Evolutionary conservation across 2,329 filamentous ascomycete genomes (phyloP).

Genomic region (Claviceps spartinae): DNA sequence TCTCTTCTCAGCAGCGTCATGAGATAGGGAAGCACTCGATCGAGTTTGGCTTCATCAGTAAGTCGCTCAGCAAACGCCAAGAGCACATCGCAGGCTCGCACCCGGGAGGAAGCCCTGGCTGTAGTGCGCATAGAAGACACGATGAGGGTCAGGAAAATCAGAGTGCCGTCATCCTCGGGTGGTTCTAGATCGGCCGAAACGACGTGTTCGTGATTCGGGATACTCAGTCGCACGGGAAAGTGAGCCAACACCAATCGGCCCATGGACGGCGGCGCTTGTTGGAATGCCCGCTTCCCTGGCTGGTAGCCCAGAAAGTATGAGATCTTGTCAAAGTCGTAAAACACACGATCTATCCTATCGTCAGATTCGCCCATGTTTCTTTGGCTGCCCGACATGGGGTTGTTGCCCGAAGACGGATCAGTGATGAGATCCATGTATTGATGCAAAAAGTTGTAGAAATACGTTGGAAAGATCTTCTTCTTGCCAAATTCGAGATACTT

Average conservation of each 20-base stretch:
- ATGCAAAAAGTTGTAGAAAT: slow-evolving; percentile 95
- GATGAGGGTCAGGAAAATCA: slow-evolving; percentile 82
- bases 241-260: slow-evolving; percentile 42
- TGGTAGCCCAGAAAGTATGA: slow-evolving; percentile 80
- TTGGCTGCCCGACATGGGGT: slow-evolving; percentile 48
- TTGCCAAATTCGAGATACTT: slow-evolving; percentile 91
- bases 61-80: slow-evolving; percentile 82
- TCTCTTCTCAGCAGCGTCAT: slow-evolving; percentile 66
- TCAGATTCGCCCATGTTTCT: slow-evolving; percentile 77
- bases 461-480: slow-evolving; percentile 81
- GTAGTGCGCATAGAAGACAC: slow-evolving; percentile 84
- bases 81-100: slow-evolving; percentile 82
- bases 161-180: slow-evolving; percentile 69
- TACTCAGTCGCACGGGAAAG: slow-evolving; percentile 73
- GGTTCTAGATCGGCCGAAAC: slow-evolving; percentile 47
- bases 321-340: slow-evolving; percentile 93
- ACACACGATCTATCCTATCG: slow-evolving; percentile 86
- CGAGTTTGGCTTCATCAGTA: slow-evolving; percentile 90
- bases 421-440: slow-evolving; percentile 96
- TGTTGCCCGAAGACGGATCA: slow-evolving; percentile 70
- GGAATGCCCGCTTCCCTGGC: slow-evolving; percentile 28
- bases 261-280: slow-evolving; percentile 12
- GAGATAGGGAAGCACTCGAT: slow-evolving; percentile 82
- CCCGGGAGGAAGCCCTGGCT: slow-evolving; percentile 70
- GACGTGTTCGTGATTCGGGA: slow-evolving; percentile 70